These are phyloP conservation scores for Xylaria sp. DNA, from an alignment of 2,329 filamentous ascomycete species.

Conservation along the genomic window DNA sequence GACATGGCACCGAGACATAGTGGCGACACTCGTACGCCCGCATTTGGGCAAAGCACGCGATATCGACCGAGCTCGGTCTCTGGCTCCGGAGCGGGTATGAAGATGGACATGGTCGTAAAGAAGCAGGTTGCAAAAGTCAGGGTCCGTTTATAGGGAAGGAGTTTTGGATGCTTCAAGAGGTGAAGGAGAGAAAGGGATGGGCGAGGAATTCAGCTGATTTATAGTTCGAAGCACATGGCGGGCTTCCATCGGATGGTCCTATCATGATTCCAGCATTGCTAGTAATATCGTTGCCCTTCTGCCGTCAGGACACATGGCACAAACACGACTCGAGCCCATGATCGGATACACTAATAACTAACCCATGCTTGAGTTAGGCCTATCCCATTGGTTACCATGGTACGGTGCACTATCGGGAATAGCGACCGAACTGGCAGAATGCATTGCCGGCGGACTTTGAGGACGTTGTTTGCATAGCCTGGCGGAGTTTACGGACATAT, in stretches of 20 bases:
- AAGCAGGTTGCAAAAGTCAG: neutral
- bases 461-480: neutral
- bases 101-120: slow-evolving; percentile 22
- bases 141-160: neutral
- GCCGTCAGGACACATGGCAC: neutral
- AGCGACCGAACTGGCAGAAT: neutral
- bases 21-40: slow-evolving; percentile 63
- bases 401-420: neutral
- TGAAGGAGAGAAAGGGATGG: neutral
- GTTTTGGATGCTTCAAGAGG: neutral
- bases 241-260: neutral
- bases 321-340: neutral
- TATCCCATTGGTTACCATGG: neutral
- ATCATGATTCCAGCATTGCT: neutral
- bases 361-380: no score
- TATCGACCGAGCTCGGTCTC: slow-evolving; percentile 64
- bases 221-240: neutral
- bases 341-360: neutral
- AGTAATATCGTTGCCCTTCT: neutral
- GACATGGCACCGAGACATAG: slow-evolving; percentile 66
- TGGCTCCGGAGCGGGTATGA: slow-evolving; percentile 51
- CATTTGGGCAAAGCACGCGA: slow-evolving; percentile 62
- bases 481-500: slow-evolving; percentile 4
- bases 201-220: neutral
- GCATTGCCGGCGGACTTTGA: slow-evolving; percentile 2